These are phyloP conservation scores for Eucalyptus dawsonii DNA, from an alignment of 345 rosid species.

Conservation along the genomic window DNA sequence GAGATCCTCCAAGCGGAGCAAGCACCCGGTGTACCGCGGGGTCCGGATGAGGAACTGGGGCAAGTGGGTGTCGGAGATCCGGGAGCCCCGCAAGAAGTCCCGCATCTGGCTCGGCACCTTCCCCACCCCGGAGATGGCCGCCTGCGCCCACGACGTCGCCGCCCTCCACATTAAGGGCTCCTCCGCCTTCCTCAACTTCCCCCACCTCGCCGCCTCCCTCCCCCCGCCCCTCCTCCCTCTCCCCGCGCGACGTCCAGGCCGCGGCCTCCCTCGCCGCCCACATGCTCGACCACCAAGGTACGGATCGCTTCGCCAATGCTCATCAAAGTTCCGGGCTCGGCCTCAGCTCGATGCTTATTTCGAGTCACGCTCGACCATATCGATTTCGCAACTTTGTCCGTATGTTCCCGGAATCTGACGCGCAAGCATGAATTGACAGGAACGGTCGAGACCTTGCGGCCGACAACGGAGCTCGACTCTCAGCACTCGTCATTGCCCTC, in stretches of 20 bases:
- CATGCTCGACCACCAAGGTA: slow-evolving; percentile 16
- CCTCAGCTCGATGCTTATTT: not conserved
- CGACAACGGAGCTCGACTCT: not conserved
- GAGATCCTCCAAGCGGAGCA: slow-evolving; percentile 7
- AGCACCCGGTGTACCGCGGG: slow-evolving; percentile 70
- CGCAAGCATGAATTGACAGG: not conserved
- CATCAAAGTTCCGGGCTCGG: not conserved
- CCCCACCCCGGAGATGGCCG: slow-evolving; percentile 95
- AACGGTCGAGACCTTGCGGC: not conserved
- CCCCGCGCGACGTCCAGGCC: slow-evolving; percentile 84
- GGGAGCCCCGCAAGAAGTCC: slow-evolving; percentile 86
- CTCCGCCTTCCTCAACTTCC: slow-evolving; percentile 81
- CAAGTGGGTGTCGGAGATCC: slow-evolving; percentile 97
- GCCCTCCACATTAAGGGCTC: slow-evolving; percentile 78
- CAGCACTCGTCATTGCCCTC: slow-evolving; percentile 29
- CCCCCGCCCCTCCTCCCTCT: slow-evolving; percentile 63
- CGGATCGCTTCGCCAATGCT: not conserved
- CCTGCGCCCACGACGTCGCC: slow-evolving; percentile 93
- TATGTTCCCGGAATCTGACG: not conserved
- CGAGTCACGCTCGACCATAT: not conserved
- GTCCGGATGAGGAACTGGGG: slow-evolving; percentile 96
- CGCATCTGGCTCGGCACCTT: slow-evolving; percentile 95
- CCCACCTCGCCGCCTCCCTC: slow-evolving; percentile 53
- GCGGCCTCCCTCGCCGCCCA: slow-evolving; percentile 90
- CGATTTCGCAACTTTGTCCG: not conserved